These are phyloP conservation scores for Crataegus laevigata DNA, from an alignment of 306 rosid genomes.

Conservation along the genomic window DNA sequence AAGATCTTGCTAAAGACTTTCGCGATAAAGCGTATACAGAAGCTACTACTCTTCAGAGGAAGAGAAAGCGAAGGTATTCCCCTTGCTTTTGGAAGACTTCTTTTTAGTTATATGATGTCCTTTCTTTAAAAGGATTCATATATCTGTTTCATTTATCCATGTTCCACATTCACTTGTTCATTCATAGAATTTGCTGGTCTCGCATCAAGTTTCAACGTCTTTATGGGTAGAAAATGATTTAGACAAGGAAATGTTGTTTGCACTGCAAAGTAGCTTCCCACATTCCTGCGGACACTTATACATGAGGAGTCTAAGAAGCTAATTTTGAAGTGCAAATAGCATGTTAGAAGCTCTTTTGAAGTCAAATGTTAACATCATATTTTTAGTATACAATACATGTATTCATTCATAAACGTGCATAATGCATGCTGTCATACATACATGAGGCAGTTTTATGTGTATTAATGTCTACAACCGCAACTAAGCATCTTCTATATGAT, in stretches of 20 bases:
- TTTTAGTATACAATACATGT: not conserved
- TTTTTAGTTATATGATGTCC: not conserved
- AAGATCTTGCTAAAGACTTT: slow-evolving; percentile 76
- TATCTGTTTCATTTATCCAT: not conserved
- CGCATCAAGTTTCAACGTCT: not conserved
- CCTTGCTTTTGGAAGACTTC: not conserved
- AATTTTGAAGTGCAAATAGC: not conserved
- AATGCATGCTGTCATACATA: not conserved
- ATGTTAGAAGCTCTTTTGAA: not conserved
- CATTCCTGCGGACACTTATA: not conserved
- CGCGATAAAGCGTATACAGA: slow-evolving; percentile 71
- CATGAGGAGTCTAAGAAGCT: not conserved
- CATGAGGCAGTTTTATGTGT: not conserved
- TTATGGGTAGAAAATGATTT: not conserved
- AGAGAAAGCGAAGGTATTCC: slow-evolving; percentile 63
- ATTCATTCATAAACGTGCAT: not conserved
- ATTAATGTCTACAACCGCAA: not conserved
- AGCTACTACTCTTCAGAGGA: slow-evolving; percentile 55
- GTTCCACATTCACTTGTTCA: not conserved
- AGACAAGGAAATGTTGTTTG: not conserved
- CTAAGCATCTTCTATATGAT: not conserved
- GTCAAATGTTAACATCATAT: too few species aligned
- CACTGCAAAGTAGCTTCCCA: not conserved
- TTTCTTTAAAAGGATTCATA: not conserved
- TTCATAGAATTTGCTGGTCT: not conserved